phyloP scores from a whole-genome alignment of 805 yeast species.

The Wickerhamomyces chambardii region DNA sequence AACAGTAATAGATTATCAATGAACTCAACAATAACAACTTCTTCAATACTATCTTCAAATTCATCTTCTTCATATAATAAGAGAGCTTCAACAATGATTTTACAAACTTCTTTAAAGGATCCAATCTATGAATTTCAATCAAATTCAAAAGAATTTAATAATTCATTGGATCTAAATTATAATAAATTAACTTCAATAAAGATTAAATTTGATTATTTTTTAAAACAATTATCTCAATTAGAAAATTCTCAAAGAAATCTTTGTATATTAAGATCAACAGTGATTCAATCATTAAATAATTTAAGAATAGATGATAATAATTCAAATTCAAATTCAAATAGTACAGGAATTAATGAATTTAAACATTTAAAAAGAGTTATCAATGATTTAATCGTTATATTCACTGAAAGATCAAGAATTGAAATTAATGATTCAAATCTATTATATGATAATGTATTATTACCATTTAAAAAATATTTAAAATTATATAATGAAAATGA shows the following conservation, averaged over 20 bases:
- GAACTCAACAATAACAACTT: background rate
- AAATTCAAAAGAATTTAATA: slow-evolving; percentile 5
- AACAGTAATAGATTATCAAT: no score
- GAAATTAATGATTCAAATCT: slow-evolving; percentile 13
- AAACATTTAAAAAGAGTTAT: slow-evolving; percentile 6
- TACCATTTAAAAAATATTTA: slow-evolving; percentile 8
- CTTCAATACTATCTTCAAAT: no score
- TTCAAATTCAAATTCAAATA: background rate
- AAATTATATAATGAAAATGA: slow-evolving; percentile 7
- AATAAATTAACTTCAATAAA: slow-evolving; percentile 1
- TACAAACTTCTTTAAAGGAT: slow-evolving; percentile 5
- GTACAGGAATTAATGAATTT: slow-evolving; percentile 3
- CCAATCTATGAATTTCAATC: slow-evolving; percentile 3
- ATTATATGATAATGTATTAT: slow-evolving; percentile 7
- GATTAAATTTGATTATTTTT: background rate
- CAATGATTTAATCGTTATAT: slow-evolving; percentile 5
- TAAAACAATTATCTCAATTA: slow-evolving; percentile 10
- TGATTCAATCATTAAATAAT: slow-evolving; percentile 9
- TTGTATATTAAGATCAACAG: slow-evolving; percentile 11
- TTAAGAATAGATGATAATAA: slow-evolving; percentile 2
- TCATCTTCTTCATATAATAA: slow-evolving; percentile 3
- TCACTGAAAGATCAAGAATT: slow-evolving; percentile 11
- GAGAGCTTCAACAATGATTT: background rate
- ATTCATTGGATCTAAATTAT: slow-evolving; percentile 1
- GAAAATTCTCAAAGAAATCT: slow-evolving; percentile 11